A percentile compares a stretch with the other conserved stretches of the same genome.
phyloP scores from a whole-genome alignment of 805 yeast genomes.

The Candida odintsovae region DNA sequence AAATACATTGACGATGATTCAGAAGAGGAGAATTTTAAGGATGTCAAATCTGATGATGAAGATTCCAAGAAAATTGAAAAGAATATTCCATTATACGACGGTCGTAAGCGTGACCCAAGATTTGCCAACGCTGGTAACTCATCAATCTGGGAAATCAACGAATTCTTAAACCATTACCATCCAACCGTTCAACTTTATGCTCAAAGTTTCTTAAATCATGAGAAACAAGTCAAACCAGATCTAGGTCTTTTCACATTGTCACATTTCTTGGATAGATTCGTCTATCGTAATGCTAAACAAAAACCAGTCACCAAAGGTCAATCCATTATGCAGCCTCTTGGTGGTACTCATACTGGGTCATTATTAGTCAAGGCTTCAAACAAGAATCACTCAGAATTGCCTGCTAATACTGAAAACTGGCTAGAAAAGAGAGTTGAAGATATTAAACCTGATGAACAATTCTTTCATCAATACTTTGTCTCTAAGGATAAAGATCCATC shows the following conservation, averaged over 20 bases:
- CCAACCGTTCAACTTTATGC: conserved; percentile 89
- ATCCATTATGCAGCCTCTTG: conserved; percentile 96
- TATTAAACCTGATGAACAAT: conserved; percentile 80
- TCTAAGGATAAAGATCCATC: conserved; percentile 42
- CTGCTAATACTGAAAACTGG: conserved; percentile 89
- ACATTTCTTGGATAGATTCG: conserved; percentile 93
- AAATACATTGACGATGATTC: conserved; percentile 44
- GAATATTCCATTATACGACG: conserved; percentile 49
- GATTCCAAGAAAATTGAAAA: conserved; percentile 9
- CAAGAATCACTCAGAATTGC: conserved; percentile 38
- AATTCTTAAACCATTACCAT: conserved; percentile 77
- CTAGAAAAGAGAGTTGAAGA: conserved; percentile 52
- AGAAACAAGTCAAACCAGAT: conserved; percentile 68
- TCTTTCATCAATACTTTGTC: conserved; percentile 81
- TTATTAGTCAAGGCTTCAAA: conserved; percentile 63
- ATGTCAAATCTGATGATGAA: conserved; percentile 26
- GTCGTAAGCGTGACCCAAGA: conserved; percentile 88
- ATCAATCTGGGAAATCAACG: conserved; percentile 81
- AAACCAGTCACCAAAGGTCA: conserved; percentile 72
- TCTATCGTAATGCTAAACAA: conserved; percentile 85
- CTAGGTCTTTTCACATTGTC: conserved; percentile 79
- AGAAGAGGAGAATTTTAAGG: conserved; percentile 31
- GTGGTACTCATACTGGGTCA: conserved; percentile 73
- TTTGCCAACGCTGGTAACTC: conserved; percentile 80
- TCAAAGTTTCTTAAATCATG: conserved; percentile 44